Evolutionary conservation across 805 yeast species (phyloP).

Genomic region (Candida andamanensis): DNA sequence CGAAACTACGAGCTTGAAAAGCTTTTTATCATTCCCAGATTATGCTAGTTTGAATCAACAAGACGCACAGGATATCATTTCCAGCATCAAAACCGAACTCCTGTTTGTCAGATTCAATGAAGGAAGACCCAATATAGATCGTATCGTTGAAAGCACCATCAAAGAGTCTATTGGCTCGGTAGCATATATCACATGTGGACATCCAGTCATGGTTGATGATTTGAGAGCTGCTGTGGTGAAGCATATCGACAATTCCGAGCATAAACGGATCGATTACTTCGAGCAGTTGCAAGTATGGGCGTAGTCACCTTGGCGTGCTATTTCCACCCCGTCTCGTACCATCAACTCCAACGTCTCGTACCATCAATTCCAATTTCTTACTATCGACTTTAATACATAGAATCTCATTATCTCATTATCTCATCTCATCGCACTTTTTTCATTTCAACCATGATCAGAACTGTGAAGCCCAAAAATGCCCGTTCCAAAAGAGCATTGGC

Average conservation of each 20-base stretch:
- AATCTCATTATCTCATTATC: not conserved
- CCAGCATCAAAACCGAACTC: slow-evolving; percentile 15
- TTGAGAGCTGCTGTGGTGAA: slow-evolving; percentile 45
- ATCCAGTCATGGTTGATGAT: slow-evolving; percentile 52
- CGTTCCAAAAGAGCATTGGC: slow-evolving; percentile 93
- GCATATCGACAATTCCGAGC: slow-evolving; percentile 23
- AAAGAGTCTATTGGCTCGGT: slow-evolving; percentile 37
- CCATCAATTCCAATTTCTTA: not conserved
- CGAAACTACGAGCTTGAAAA: slow-evolving; percentile 4
- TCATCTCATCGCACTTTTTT: slow-evolving; percentile 7
- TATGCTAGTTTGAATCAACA: slow-evolving; percentile 3
- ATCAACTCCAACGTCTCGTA: not conserved
- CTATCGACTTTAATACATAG: no score
- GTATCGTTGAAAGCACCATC: slow-evolving; percentile 32
- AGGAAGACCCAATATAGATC: slow-evolving; percentile 46
- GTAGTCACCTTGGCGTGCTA: no score
- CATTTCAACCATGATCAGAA: slow-evolving; percentile 11
- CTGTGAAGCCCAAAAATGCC: slow-evolving; percentile 79
- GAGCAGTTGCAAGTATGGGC: slow-evolving; percentile 78
- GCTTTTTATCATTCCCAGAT: not conserved
- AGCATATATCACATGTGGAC: slow-evolving; percentile 60
- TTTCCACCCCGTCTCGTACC: not conserved
- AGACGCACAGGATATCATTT: slow-evolving; percentile 2
- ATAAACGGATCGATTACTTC: slow-evolving; percentile 59
- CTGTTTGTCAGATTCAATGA: slow-evolving; percentile 34